phyloP scores from a whole-genome alignment of 345 rosid species.

The rapeseed (Brassica napus) region DNA sequence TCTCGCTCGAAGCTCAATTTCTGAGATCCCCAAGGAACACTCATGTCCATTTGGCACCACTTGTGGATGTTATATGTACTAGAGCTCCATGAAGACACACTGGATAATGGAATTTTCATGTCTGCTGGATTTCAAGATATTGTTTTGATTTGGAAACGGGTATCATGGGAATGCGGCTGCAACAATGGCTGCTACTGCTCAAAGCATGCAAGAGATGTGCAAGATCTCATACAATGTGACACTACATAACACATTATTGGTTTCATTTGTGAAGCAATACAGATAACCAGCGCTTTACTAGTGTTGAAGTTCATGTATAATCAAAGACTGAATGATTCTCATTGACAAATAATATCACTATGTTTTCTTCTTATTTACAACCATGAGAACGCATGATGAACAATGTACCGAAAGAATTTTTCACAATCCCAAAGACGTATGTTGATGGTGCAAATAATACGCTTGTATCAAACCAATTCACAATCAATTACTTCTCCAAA shows the following conservation, averaged over 20 bases:
- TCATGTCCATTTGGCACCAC: constrained; percentile 20
- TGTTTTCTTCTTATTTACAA: not conserved
- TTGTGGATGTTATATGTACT: constrained; percentile 9
- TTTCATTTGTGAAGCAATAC: constrained; percentile 88
- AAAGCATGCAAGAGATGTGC: constrained; percentile 75
- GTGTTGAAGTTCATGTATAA: not conserved
- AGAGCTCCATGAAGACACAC: constrained; percentile 21
- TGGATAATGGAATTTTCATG: constrained; percentile 8
- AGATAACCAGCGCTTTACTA: constrained; percentile 43
- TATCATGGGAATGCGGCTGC: constrained; percentile 95
- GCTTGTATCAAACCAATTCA: not conserved
- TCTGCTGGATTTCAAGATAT: constrained; percentile 23
- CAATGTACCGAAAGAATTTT: not conserved
- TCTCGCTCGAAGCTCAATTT: constrained; percentile 13
- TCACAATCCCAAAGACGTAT: not conserved
- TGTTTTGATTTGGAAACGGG: constrained; percentile 50
- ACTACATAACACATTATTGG: constrained; percentile 83
- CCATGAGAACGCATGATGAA: not conserved
- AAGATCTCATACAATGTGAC: constrained; percentile 67
- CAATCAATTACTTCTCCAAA: not conserved
- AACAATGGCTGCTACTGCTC: constrained; percentile 92
- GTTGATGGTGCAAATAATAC: not conserved
- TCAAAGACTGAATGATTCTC: not conserved
- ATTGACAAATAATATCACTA: not conserved
- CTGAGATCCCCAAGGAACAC: not conserved